Conservation (phyloP, 345 rosid genomes). For the Eucalyptus victrix region DNA sequence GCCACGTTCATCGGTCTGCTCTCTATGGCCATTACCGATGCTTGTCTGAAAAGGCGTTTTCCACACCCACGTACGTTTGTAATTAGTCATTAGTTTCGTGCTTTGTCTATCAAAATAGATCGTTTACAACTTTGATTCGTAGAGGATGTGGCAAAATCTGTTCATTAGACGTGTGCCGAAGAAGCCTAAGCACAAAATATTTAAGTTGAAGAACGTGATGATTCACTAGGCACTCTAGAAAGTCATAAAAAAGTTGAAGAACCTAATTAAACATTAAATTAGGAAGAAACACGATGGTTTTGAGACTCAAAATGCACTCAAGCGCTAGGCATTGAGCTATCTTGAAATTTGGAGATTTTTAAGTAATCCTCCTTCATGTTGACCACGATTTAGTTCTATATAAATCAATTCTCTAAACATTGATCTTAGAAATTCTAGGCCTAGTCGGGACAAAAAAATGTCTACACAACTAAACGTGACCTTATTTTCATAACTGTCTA, state of each 20-base stretch:
- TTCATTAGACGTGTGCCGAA: background rate
- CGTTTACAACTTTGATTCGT: background rate
- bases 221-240: background rate
- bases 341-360: background rate
- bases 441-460: background rate
- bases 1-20: slow-evolving; percentile 25
- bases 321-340: background rate
- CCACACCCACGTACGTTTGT: background rate
- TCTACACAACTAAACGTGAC: background rate
- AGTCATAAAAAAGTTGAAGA: background rate
- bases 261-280: background rate
- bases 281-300: background rate
- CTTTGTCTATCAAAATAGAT: background rate
- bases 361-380: background rate
- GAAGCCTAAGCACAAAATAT: background rate
- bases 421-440: background rate
- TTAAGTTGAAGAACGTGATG: background rate
- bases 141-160: background rate
- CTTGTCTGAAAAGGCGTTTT: slow-evolving; percentile 27
- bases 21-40: slow-evolving; percentile 73
- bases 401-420: background rate
- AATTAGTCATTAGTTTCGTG: background rate
- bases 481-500: background rate
- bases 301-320: background rate
- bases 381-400: background rate